A percentile compares a stretch with the other conserved stretches of the same genome.
These are phyloP conservation scores for Scedosporium apiospermum DNA, from an alignment of 2,329 filamentous ascomycete genomes.

Conservation along the genomic window DNA sequence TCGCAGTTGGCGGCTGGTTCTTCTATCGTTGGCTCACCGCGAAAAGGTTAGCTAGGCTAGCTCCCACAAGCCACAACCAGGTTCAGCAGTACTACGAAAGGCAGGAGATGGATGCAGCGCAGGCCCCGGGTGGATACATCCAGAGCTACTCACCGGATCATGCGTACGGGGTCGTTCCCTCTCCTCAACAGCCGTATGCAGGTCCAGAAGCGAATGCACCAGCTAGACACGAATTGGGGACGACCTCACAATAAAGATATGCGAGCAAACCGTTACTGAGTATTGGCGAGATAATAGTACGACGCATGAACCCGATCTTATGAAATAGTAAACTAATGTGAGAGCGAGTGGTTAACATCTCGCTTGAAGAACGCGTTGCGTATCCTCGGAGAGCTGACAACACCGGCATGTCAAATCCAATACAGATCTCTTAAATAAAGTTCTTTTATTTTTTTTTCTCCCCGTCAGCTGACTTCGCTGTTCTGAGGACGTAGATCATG, in stretches of 20 bases:
- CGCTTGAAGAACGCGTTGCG: not conserved
- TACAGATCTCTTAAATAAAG: not conserved
- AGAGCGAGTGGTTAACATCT: not conserved
- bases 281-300: not conserved
- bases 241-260: not conserved
- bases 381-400: not conserved
- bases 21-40: not conserved
- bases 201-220: not conserved
- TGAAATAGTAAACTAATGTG: not conserved
- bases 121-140: not conserved
- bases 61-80: not conserved
- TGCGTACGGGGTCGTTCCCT: not conserved
- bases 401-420: not conserved
- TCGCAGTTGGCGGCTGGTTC: not conserved
- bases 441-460: not conserved
- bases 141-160: not conserved
- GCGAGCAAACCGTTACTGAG: not conserved
- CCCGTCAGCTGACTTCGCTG: too few species aligned
- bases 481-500: too few species aligned
- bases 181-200: not conserved
- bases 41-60: not conserved
- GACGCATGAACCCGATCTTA: not conserved
- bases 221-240: not conserved
- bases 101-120: not conserved
- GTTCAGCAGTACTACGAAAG: not conserved